Percentiles rank a stretch among this genome's conserved stretches.
Conservation (phyloP, 495 filamentous ascomycete genomes). For the Penicillium alfredii region DNA sequence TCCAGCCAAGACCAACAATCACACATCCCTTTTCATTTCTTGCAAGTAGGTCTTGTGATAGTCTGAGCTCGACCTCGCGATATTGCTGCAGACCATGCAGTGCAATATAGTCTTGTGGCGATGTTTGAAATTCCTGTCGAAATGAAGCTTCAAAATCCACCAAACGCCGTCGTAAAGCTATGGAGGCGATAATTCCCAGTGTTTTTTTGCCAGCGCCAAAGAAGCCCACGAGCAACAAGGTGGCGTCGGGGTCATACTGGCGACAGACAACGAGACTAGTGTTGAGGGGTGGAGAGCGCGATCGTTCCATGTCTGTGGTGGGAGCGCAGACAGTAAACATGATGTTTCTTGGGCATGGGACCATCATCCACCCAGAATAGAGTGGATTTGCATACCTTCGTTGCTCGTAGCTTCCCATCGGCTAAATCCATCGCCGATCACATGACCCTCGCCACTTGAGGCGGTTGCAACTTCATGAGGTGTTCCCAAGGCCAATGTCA, state of each 20-base stretch:
- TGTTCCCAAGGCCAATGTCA: slow-evolving; percentile 3
- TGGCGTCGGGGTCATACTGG: slow-evolving; percentile 37
- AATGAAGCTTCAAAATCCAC: slow-evolving; percentile 63
- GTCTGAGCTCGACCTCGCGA: slow-evolving; percentile 48
- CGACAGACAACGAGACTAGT: too few relatives aligned
- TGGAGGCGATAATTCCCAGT: slow-evolving; percentile 65
- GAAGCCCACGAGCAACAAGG: slow-evolving; percentile 64
- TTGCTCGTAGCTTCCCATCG: too few relatives aligned
- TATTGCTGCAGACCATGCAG: slow-evolving; percentile 52
- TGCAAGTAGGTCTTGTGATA: slow-evolving; percentile 53
- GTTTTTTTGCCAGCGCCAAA: slow-evolving; percentile 65
- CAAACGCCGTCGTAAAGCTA: slow-evolving; percentile 56
- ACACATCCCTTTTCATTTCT: slow-evolving; percentile 51
- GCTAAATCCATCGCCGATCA: slow-evolving; percentile 16
- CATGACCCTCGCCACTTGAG: slow-evolving; percentile 8
- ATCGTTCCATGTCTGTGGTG: too few relatives aligned
- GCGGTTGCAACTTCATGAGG: background rate
- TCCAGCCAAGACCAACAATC: slow-evolving; percentile 46
- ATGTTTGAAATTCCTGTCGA: slow-evolving; percentile 49
- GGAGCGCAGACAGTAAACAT: too few relatives aligned
- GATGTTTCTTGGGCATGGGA: too few relatives aligned
- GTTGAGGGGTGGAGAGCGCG: too few relatives aligned
- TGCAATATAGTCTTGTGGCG: slow-evolving; percentile 50
- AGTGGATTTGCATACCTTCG: too few relatives aligned
- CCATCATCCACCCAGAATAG: too few relatives aligned